Evolutionary conservation across 2,329 filamentous ascomycete genomes (phyloP), one percentile per base, ranked within the genome.

Genomic region (Verticillium dahliae): DNA sequence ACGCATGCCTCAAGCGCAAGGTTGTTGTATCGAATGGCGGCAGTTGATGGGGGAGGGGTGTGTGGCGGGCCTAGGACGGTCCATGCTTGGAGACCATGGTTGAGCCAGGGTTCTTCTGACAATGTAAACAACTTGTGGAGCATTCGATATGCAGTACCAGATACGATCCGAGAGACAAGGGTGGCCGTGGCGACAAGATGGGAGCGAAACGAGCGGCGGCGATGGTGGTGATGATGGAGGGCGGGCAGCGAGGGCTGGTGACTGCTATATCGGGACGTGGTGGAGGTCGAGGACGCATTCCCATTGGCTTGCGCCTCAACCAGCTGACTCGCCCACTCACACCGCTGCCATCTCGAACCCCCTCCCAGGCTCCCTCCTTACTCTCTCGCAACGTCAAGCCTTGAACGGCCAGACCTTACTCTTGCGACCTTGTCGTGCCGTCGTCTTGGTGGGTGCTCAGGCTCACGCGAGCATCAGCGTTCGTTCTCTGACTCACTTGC

Each of bases 251-350:
- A 50, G 45, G 45, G 45, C 45, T 50, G 57, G 39, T 35, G 57
- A 59, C 41, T 59, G 45, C 58, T 55, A 34, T 35, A 59, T 59
- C 34, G n/a, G 58, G 58, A 52, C 58, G 33, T 37, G 14, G 45
- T 59, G 58, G 58, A 59, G 58, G 58, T 22, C 27, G 41, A 59
- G 37, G 58, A 4, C 22, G 45, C 3, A n/a, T 33, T 6, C 58
- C 31, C 27, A 59, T 59, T 59, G 58, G 58, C 13, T 31, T 37
- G 58, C 33, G 15, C 14, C 41, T 13, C 13, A 39, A 41, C 37
- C 57, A 58, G 57, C 38, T 58, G 57, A 58, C 57, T 58, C 57
- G 57, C 57, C 57, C 57, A 58, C 57, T 50, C 57, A 58, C 57
- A 58, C 57, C 57, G 31, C 38, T 9, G 10, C 5, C 55, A 18